Evolutionary conservation across 345 rosid species (phyloP).

Genomic region (Eucalyptus rudis): DNA sequence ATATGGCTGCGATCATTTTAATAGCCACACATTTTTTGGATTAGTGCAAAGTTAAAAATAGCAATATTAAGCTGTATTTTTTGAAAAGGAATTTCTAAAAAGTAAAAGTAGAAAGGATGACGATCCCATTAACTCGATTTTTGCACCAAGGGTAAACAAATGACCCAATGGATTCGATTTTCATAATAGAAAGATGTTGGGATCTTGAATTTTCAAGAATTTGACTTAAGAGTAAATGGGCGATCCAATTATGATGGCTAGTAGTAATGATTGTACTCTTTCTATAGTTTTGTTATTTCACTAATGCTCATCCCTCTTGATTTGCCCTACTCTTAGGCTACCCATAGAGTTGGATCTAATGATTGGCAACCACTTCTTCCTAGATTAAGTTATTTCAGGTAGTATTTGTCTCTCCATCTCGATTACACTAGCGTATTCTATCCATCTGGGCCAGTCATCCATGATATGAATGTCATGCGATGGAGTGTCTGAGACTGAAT

Average conservation of each 20-base stretch:
- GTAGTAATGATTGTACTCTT: not conserved
- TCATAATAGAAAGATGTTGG: too few relatives aligned
- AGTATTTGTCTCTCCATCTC: not conserved
- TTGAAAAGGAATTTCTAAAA: not conserved
- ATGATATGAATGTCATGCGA: not conserved
- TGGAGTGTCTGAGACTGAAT: not conserved
- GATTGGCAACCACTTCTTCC: not conserved
- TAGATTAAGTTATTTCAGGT: not conserved
- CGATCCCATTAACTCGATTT: too few relatives aligned
- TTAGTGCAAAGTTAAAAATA: not conserved
- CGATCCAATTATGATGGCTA: too few relatives aligned
- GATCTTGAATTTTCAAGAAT: too few relatives aligned
- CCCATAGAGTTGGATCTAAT: not conserved
- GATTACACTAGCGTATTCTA: not conserved
- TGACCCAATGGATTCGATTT: too few relatives aligned
- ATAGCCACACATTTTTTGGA: not conserved
- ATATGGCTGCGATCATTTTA: not conserved
- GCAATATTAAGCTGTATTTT: not conserved
- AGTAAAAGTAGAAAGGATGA: not conserved
- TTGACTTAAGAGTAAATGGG: too few relatives aligned
- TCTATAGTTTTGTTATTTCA: not conserved
- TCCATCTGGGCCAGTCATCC: not conserved
- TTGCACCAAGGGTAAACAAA: too few relatives aligned
- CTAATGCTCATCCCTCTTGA: not conserved
- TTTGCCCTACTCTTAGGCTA: not conserved